phyloP scores from a whole-genome alignment of 2,329 filamentous ascomycete genomes.

The Orbilia blumenaviensis region DNA sequence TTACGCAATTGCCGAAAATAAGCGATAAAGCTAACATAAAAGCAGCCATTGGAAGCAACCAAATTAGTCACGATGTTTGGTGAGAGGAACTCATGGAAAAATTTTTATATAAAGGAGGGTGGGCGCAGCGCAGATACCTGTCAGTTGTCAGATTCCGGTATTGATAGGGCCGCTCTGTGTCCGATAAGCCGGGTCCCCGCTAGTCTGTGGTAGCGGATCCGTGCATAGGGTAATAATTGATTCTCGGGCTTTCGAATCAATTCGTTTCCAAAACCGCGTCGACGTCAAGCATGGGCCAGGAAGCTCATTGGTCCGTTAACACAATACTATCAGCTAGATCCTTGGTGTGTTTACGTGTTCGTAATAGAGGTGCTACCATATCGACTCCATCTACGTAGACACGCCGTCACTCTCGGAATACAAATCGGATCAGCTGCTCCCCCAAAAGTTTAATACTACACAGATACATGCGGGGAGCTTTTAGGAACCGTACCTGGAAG shows the following conservation, averaged over 20 bases:
- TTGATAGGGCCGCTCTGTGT: constrained; percentile 29
- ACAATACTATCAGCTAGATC: neutral
- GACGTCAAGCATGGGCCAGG: neutral
- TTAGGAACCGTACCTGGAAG: neutral
- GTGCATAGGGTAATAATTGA: neutral
- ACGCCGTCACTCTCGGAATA: too few relatives aligned
- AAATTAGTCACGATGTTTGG: constrained; percentile 43
- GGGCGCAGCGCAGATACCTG: constrained; percentile 3
- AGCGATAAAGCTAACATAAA: constrained; percentile 49
- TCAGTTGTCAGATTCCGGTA: constrained; percentile 14
- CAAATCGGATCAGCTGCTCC: too few relatives aligned
- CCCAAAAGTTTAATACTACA: too few relatives aligned
- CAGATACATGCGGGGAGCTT: too few relatives aligned
- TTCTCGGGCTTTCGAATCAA: neutral
- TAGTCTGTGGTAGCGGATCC: neutral
- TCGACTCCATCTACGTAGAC: neutral
- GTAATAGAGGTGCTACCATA: too few relatives aligned
- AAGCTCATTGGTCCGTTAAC: neutral
- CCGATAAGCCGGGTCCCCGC: constrained; percentile 36
- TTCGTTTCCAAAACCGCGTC: neutral
- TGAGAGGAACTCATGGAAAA: constrained; percentile 41
- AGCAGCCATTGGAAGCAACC: constrained; percentile 38
- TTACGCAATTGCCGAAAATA: constrained; percentile 54
- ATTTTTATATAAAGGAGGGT: constrained; percentile 45
- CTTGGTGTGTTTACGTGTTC: too few relatives aligned